Percentiles rank a stretch among this genome's conserved stretches.
Evolutionary conservation across 2,329 filamentous ascomycete species (phyloP).

Genomic region (Aspergillus sp.): DNA sequence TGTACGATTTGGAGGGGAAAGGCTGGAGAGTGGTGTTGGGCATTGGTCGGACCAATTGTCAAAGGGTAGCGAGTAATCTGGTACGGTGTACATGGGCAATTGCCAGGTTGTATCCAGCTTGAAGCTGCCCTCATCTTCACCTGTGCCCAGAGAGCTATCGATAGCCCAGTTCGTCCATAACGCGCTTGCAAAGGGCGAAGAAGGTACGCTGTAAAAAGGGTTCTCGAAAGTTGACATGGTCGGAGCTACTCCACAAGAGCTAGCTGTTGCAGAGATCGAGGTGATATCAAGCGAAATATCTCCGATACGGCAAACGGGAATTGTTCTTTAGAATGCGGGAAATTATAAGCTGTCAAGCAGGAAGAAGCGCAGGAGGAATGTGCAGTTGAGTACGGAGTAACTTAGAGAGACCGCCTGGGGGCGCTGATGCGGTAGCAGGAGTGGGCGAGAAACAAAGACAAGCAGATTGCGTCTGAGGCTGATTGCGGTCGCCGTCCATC

Average conservation of each 20-base stretch:
- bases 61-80: not conserved
- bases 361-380: not conserved
- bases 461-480: conserved; percentile 10
- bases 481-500: not conserved
- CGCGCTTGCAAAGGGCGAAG: not conserved
- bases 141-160: not conserved
- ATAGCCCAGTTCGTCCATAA: conserved; percentile 12
- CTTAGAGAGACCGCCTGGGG: not conserved
- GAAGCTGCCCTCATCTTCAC: not conserved
- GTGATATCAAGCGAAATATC: not conserved
- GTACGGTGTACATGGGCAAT: not conserved
- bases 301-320: not conserved
- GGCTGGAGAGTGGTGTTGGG: conserved; percentile 1
- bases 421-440: not conserved
- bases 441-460: not conserved
- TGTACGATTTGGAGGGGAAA: not conserved
- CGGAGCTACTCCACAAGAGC: not conserved
- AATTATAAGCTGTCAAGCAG: not conserved
- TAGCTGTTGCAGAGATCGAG: not conserved
- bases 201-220: not conserved
- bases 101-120: conserved; percentile 6
- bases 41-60: conserved; percentile 11
- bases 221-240: conserved; percentile 11
- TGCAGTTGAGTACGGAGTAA: not conserved
- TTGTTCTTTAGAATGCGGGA: not conserved